Base-by-base conservation (phyloP, 495 filamentous ascomycete genomes). In the Xylaria bambusicola region DNA sequence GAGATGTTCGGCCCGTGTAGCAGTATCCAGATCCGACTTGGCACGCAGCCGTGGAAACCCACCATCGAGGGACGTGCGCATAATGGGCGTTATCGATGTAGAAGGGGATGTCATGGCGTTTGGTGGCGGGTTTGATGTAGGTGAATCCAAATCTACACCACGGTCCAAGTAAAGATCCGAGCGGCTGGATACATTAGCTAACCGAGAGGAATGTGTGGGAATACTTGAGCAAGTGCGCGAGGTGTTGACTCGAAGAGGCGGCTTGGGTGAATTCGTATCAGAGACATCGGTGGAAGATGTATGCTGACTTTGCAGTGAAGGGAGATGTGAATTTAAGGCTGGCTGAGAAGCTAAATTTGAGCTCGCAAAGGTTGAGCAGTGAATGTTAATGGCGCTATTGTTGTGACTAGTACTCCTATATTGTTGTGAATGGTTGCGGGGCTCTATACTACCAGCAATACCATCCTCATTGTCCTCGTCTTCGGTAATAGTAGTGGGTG, bases 11-110 rank as follows among this genome's bases (percentile, higher is more conserved):
- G 73, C 66, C 21, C 76, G 77, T 1, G 70, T 68, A 17, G 70
- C 72, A 7, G 76, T 69, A 66, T 81, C 79, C 18, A 80, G 62
- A 41, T 84, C 81, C 42, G 77, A 80, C 36, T 76, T 77, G 56
- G 74, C 76, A 65, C 81, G 81, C 4, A 83, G 62, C 29, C 80
- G 80, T 2, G 76, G 76, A 59, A 84, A 82, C 6, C 73, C 73
- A 17, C 60, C 56, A 46, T 84, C 81, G 52, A 83, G 73, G 0
- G 80, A 83, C 27, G 71, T 75, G 36, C 81, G 81, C 10, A 84
- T 59, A 2, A 79, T 75, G 47, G 75, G 72, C 0, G 74, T 60
- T 6, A 61, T 50, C 9, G 72, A 67, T 26, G 64, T 64, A 9
- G 70, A 55, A 6, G 67, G 63, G 3, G 72, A 71, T 21, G 53